These are phyloP conservation scores for Yamadazyma aaseri DNA, from an alignment of 1,139 yeast species.

Conservation along the genomic window DNA sequence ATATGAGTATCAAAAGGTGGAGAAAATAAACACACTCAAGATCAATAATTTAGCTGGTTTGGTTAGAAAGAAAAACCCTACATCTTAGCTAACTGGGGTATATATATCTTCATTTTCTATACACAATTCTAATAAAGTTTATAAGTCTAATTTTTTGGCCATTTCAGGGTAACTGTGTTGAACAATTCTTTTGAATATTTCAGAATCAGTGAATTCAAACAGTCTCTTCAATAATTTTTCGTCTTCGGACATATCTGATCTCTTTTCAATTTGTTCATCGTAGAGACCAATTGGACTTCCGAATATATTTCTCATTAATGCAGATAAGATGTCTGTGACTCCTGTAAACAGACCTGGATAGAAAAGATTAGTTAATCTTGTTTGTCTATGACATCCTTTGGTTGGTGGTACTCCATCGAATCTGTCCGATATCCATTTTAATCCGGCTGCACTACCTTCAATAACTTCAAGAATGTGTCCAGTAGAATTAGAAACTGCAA, in stretches of 20 bases:
- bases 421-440: constrained; percentile 23
- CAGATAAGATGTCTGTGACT: constrained; percentile 6
- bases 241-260: neutral
- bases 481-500: constrained; percentile 22
- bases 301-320: constrained; percentile 9
- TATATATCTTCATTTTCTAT: too few species aligned
- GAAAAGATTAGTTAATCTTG: constrained; percentile 21
- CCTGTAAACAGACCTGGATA: constrained; percentile 22
- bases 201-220: neutral
- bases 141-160: too few species aligned
- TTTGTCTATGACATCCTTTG: constrained; percentile 26
- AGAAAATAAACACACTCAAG: constrained; percentile 6
- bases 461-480: constrained; percentile 27
- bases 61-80: constrained; percentile 19
- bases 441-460: constrained; percentile 30
- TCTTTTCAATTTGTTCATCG: neutral
- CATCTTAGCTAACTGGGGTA: too few species aligned
- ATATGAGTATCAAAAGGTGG: constrained; percentile 12
- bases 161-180: too few species aligned
- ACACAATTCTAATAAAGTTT: too few species aligned
- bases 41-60: constrained; percentile 28
- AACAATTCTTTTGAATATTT: neutral
- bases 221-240: neutral
- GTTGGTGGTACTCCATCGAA: constrained; percentile 23
- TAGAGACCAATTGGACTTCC: constrained; percentile 13